Evolutionary conservation across 768 basidiomycete species (phyloP), one percentile per base, ranked within the genome.

Genomic region (Lentinula sp.): DNA sequence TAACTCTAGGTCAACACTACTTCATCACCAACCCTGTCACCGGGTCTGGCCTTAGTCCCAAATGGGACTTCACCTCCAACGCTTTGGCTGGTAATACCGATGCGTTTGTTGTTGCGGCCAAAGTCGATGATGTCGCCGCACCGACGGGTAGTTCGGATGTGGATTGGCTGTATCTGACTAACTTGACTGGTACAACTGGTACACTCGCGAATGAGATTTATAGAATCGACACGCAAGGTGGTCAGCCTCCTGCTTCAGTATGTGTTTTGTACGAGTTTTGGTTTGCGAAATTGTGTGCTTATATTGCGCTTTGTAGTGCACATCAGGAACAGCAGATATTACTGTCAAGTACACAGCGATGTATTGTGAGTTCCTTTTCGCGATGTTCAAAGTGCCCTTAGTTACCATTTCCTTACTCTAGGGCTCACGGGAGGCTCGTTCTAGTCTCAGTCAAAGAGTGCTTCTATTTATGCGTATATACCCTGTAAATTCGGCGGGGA

Each of bases 51-150:
- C 37, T 73, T 33, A 72, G 74, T 59, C 84, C 86, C 1, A 76
- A 80, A 64, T 84, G 84, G 79, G 86, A 87, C 69, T 83, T 83
- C 71, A 77, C 79, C 10, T 75, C 76, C 5, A 71, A 71, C 3
- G 65, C 67, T n/a, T 71, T 73, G 16, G 68, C 70, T 41, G 79
- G 78, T 6, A 76, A 82, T 59, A 57, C 75, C 0, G 66, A 78
- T 42, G 81, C 81, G 3, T 85, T 75, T 62, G 79, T 81, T 28
- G 67, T 83, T 35, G 84, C 71, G 9, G 75, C 76, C 13, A 81
- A 77, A 65, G 67, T 69, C 18, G 78, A 70, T 0, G 71, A 74
- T 58, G 56, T 85, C 6, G 65, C 76, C 4, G 74, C 82, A 0
- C 80, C 81, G 4, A 73, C 72, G 4, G 72, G 77, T 18, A 49